These are phyloP conservation scores for Neurospora sp. DNA, from an alignment of 495 filamentous ascomycete species.

Conservation along the genomic window DNA sequence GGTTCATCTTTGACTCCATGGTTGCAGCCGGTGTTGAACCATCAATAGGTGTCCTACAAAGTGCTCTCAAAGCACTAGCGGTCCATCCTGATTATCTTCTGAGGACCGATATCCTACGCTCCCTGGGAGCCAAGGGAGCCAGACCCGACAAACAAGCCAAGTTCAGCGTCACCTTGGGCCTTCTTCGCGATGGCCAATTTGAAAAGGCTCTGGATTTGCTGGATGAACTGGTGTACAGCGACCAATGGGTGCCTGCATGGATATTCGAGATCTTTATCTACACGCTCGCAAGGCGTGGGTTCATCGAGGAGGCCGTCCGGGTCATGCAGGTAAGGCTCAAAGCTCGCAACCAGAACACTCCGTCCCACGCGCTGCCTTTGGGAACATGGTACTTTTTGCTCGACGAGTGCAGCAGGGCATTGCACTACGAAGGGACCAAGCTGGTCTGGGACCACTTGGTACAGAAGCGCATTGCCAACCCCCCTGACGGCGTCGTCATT, in stretches of 20 bases:
- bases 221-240: conserved; percentile 50
- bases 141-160: conserved; percentile 15
- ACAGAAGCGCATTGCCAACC: conserved; percentile 54
- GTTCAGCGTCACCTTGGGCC: conserved; percentile 58
- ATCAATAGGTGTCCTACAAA: conserved; percentile 59
- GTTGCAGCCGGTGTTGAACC: conserved; percentile 44
- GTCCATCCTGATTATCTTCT: conserved; percentile 80
- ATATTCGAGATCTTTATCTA: conserved; percentile 66
- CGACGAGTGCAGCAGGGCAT: conserved; percentile 47
- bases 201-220: conserved; percentile 73
- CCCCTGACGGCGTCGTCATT: conserved; percentile 51
- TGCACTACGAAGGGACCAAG: conserved; percentile 33
- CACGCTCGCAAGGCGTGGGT: conserved; percentile 55
- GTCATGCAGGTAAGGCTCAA: conserved; percentile 48
- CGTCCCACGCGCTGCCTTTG: conserved; percentile 30
- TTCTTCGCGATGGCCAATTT: conserved; percentile 69
- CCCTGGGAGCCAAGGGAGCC: conserved; percentile 48
- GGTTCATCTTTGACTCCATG: conserved; percentile 61
- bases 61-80: conserved; percentile 52
- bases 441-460: conserved; percentile 50
- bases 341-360: conserved; percentile 26
- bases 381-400: conserved; percentile 60
- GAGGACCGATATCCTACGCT: conserved; percentile 56
- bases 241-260: conserved; percentile 52
- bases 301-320: conserved; percentile 63